Percentiles rank a stretch among this genome's conserved stretches.
phyloP scores from a whole-genome alignment of 192 early-diverging fungal species.

The Kappamyces sp. region DNA sequence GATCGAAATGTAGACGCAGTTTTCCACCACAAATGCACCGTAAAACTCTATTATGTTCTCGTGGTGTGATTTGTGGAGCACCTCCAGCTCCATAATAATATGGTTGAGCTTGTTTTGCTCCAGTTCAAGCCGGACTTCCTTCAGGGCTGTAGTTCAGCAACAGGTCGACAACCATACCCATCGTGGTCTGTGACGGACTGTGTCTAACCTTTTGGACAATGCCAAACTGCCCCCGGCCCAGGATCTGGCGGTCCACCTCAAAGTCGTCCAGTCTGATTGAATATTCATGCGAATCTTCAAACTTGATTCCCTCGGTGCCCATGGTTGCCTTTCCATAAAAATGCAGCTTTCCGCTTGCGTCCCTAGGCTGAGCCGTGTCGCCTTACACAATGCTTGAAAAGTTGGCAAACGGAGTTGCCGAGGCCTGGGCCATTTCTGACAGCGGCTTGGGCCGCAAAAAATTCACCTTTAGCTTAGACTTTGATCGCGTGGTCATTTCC shows the following conservation, averaged over 20 bases:
- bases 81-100: constrained; percentile 94
- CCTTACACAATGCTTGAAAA: constrained; percentile 65
- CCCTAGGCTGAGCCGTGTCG: constrained; percentile 40
- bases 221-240: constrained; percentile 91
- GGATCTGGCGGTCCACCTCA: constrained; percentile 61
- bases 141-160: constrained; percentile 32
- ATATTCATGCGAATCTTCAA: constrained; percentile 80
- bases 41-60: constrained; percentile 97
- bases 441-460: constrained; percentile 11
- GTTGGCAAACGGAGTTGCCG: constrained; percentile 51
- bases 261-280: constrained; percentile 85
- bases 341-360: constrained; percentile 79
- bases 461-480: constrained; percentile 12
- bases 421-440: not conserved
- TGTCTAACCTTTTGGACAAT: constrained; percentile 87
- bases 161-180: constrained; percentile 46
- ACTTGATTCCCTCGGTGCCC: constrained; percentile 86
- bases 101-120: constrained; percentile 82
- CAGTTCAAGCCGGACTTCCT: constrained; percentile 90
- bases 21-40: constrained; percentile 92
- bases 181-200: constrained; percentile 73
- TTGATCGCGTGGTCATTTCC: too few relatives aligned
- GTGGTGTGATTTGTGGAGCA: constrained; percentile 80
- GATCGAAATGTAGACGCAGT: constrained; percentile 85
- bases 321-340: constrained; percentile 90